Evolutionary conservation across 75 land plant genomes (phyloP), one percentile per base, ranked within the genome.

Genomic region (Larix kaempferi): DNA sequence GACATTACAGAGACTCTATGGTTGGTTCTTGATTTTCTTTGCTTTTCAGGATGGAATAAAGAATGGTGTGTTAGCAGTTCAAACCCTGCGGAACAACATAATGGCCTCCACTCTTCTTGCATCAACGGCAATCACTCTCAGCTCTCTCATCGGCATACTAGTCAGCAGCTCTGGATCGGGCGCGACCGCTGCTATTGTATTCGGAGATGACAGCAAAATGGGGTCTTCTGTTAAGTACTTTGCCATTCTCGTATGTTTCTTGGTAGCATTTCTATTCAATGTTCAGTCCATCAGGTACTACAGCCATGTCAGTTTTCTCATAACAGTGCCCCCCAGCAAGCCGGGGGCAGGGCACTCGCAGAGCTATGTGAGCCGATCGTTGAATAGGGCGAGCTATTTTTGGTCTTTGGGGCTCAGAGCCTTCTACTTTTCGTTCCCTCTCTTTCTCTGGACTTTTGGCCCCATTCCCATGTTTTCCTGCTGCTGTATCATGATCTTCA

Each of bases 81-180:
- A 93, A 76, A 93, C 96, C 0, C 49, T 93, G 37, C 87, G 96
- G 23, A 93, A 93, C 87, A 93, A 88, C 82, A 93, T 93, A 41
- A 93, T 93, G 96, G 96, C 96, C 37, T 89, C 96, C 10, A 93
- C 96, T 44, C 78, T 91, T 21, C 80, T 91, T 14, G 93, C 92
- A 13, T 86, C 92, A 27, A 88, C 88, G 16, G 89, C 96, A 37
- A 93, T 93, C 62, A 89, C 93, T 16, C 87, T 93, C 26, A 84
- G 91, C 81, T 93, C 96, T 14, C 69, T 91, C 59, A 89, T 93
- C 44, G 84, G 86, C 44, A 93, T 88, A 35, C 83, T 88, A 33
- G 91, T 93, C 41, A 84, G 91, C 88, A 76, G 78, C 26, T 33
- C 78, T 19, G 57, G 33, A 8, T 62, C 84, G 22, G 33, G 66